Conservation (phyloP, 1,139 yeast genomes). For the Chernovozyma sophiae-reginae region DNA sequence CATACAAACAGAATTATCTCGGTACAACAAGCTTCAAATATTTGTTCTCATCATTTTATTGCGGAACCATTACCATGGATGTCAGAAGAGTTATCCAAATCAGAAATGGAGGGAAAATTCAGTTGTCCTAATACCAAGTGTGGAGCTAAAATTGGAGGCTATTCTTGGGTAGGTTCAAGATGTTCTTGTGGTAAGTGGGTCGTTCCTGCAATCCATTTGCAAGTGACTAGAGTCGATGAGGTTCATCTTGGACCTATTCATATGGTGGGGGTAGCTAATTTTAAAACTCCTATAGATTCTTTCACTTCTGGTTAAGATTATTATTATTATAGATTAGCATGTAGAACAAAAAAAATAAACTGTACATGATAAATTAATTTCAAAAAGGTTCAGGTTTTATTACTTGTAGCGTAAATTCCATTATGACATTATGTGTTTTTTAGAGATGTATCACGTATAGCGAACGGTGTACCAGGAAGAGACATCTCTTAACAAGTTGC, state of each 20-base stretch:
- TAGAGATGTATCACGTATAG: no score
- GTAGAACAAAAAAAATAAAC: no score
- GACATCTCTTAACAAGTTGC: no score
- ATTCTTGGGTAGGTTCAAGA: constrained; percentile 91
- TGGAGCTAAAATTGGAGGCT: constrained; percentile 78
- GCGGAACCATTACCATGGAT: constrained; percentile 90
- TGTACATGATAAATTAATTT: no score
- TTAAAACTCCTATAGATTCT: no score
- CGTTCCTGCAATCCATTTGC: constrained; percentile 85
- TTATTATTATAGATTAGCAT: no score
- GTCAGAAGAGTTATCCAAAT: constrained; percentile 67
- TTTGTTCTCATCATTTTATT: constrained; percentile 77
- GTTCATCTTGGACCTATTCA: constrained; percentile 17
- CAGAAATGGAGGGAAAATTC: constrained; percentile 80
- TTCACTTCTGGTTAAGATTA: no score
- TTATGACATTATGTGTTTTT: no score
- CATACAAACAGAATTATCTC: constrained; percentile 57
- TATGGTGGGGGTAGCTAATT: no score
- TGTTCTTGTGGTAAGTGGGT: constrained; percentile 97
- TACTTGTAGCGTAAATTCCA: no score
- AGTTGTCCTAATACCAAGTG: constrained; percentile 69
- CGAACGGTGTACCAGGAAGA: no score
- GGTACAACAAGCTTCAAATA: constrained; percentile 48
- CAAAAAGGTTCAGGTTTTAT: no score
- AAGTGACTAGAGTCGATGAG: constrained; percentile 75